Percentiles rank a stretch among this genome's conserved stretches.
phyloP scores from a whole-genome alignment of 106 monocot genomes.

The Hemerocallis citrina region DNA sequence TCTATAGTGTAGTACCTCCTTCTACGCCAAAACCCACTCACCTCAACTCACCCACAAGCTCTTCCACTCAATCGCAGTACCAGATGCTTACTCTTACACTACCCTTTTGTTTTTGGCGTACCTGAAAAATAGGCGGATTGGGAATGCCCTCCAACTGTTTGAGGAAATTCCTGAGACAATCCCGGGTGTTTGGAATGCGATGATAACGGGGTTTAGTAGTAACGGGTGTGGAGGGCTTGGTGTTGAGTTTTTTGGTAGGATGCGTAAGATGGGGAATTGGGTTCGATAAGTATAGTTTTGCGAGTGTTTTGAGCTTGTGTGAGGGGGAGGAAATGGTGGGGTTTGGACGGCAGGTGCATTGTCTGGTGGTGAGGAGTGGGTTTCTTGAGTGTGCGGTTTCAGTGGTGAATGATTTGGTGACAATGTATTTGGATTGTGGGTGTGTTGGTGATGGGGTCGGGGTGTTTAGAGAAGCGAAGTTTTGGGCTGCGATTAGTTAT shows the following conservation, averaged over 20 bases:
- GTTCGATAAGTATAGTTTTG: slow-evolving; percentile 23
- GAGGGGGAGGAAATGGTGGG: slow-evolving; percentile 1
- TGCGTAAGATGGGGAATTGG: slow-evolving; percentile 20
- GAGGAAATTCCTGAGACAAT: too few species aligned
- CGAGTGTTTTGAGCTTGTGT: slow-evolving; percentile 18
- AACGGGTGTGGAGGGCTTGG: slow-evolving; percentile 9
- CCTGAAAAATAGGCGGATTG: too few species aligned
- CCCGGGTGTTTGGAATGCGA: too few species aligned
- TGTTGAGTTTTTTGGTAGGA: slow-evolving; percentile 12
- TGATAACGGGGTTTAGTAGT: slow-evolving; percentile 6
- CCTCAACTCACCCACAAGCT: too few species aligned
- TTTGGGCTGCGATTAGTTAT: slow-evolving; percentile 20
- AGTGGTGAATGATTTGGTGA: slow-evolving; percentile 22
- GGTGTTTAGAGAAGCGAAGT: slow-evolving; percentile 15
- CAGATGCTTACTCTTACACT: too few species aligned
- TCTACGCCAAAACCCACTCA: too few species aligned
- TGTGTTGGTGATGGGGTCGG: slow-evolving; percentile 8
- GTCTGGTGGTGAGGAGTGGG: slow-evolving; percentile 22
- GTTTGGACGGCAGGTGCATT: slow-evolving; percentile 29
- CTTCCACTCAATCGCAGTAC: too few species aligned
- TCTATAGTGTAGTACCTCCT: too few species aligned
- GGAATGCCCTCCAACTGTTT: too few species aligned
- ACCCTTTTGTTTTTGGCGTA: too few species aligned
- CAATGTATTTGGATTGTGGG: slow-evolving; percentile 34
- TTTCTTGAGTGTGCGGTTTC: slow-evolving; percentile 10